Base-by-base conservation (phyloP, 2,329 filamentous ascomycete genomes). In the Epichloe sylvatica region DNA sequence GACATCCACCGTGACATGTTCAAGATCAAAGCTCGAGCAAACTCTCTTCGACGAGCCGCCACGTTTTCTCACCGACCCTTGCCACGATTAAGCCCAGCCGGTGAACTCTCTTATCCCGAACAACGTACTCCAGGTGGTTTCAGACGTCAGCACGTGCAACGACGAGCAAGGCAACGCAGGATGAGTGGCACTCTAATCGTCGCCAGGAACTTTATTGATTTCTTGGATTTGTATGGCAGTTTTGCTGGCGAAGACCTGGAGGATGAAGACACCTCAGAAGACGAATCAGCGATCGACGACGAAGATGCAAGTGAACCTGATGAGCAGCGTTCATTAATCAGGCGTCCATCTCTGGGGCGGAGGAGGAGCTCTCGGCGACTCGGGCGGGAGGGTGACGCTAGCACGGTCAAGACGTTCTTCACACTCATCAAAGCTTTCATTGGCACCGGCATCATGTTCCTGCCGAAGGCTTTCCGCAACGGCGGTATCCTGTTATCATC, bases 1-100 rank as follows among this genome's bases (percentile, higher is more conserved):
- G 85, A 90, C 58, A 83, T 90, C 21, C 84, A 89, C 61, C 80
- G 85, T 35, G 83, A 86, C 58, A 75, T 90, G 35, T 90, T 85
- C 73, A 84, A 79, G 60, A 80, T 87, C 57, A 79, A 82, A 53
- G 78, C 80, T 15, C 72, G 78, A 38, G 67, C 64, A 33, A 63
- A 60, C 62, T 63, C 75, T 59, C 57, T 67, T 65, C 62, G 78
- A 58, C 76, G 84, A 53, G 72, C 84, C 15, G 75, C 76, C 48
- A 87, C 83, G 0, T 88, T 88, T 58, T 81, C 84, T 45, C 69
- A 78, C 55, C 69, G 74, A 1, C 62, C 64, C 1, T 62, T 60
- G 17, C 62, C 64, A 11, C 60, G 57, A 4, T 57, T 67, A 1
- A 57, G 57, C 21, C 53, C 61, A 11, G 46, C 54, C 33, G 61